These are phyloP conservation scores for Monosporascus sp. DNA, from an alignment of 2,329 filamentous ascomycete genomes.

Conservation along the genomic window DNA sequence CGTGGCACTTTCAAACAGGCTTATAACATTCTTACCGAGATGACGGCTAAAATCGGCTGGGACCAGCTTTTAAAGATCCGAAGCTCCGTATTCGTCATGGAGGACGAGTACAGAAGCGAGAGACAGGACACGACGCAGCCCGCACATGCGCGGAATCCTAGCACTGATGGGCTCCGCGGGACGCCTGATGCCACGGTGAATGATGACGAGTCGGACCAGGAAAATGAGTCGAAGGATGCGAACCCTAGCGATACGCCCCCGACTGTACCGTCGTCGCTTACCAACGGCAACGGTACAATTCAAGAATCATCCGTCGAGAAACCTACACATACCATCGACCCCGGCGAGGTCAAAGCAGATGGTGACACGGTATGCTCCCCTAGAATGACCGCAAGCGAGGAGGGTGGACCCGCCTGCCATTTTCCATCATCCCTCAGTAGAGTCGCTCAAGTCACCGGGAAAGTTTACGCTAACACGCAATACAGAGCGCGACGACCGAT, in stretches of 20 bases:
- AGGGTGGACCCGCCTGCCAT: too few relatives aligned
- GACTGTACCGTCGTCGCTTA: slow-evolving; percentile 15
- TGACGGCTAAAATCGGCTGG: slow-evolving; percentile 96
- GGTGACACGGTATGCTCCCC: slow-evolving; percentile 24
- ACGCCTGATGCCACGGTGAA: slow-evolving; percentile 57
- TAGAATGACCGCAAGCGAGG: too few relatives aligned
- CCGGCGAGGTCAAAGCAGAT: slow-evolving; percentile 70
- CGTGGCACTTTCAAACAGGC: slow-evolving; percentile 95
- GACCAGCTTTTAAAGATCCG: slow-evolving; percentile 91
- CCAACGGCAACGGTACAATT: slow-evolving; percentile 32
- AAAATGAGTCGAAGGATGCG: slow-evolving; percentile 29
- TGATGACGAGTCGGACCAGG: slow-evolving; percentile 30
- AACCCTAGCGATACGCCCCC: too few relatives aligned
- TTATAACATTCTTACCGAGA: slow-evolving; percentile 89
- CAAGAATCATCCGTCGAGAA: slow-evolving; percentile 57
- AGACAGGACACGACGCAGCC: slow-evolving; percentile 57
- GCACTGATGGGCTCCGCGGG: slow-evolving; percentile 71
- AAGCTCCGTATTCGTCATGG: slow-evolving; percentile 98
- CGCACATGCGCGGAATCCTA: slow-evolving; percentile 59
- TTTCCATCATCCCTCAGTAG: too few relatives aligned
- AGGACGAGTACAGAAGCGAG: slow-evolving; percentile 94
- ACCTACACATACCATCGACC: slow-evolving; percentile 72
- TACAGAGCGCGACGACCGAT: slow-evolving; percentile 57
- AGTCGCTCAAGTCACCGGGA: neutral
- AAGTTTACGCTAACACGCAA: slow-evolving; percentile 13